Evolutionary conservation across 768 basidiomycete genomes (phyloP).

Genomic region (Lactarius evosmus): DNA sequence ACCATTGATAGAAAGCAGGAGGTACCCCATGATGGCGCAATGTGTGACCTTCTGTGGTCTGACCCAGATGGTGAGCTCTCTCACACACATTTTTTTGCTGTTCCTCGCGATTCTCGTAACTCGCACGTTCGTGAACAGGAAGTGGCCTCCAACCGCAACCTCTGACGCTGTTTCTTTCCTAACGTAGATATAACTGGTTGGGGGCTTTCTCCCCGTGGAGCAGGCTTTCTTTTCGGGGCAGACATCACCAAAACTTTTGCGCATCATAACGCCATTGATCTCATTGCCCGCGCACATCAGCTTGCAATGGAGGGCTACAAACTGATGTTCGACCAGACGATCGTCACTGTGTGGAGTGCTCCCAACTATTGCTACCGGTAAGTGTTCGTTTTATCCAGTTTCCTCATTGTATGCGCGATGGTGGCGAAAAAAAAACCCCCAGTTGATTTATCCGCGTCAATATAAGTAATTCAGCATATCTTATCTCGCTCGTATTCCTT

Average conservation of each 20-base stretch:
- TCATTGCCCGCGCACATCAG: conserved; percentile 96
- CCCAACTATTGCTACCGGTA: conserved; percentile 98
- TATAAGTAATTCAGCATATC: too few relatives aligned
- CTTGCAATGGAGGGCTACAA: conserved; percentile 98
- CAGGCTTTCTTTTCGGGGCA: conserved; percentile 91
- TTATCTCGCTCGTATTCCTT: background rate
- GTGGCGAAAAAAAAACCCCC: background rate
- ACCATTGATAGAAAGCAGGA: conserved; percentile 95
- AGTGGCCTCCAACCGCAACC: too few relatives aligned
- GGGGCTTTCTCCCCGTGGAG: conserved; percentile 97
- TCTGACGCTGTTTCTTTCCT: background rate
- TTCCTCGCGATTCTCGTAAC: background rate
- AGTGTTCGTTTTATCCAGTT: conserved; percentile 34
- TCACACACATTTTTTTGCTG: background rate
- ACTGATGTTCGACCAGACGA: conserved; percentile 91
- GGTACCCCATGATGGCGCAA: conserved; percentile 96
- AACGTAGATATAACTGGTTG: conserved; percentile 80
- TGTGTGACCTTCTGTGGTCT: conserved; percentile 99
- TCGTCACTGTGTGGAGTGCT: conserved; percentile 98
- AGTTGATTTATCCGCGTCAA: background rate
- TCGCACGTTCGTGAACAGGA: background rate
- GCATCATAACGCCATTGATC: conserved; percentile 87
- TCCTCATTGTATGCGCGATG: background rate
- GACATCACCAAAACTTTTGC: conserved; percentile 89
- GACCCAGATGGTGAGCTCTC: conserved; percentile 83